Evolutionary conservation across 2,329 filamentous ascomycete genomes (phyloP).

Genomic region (Hypocreales sp.): DNA sequence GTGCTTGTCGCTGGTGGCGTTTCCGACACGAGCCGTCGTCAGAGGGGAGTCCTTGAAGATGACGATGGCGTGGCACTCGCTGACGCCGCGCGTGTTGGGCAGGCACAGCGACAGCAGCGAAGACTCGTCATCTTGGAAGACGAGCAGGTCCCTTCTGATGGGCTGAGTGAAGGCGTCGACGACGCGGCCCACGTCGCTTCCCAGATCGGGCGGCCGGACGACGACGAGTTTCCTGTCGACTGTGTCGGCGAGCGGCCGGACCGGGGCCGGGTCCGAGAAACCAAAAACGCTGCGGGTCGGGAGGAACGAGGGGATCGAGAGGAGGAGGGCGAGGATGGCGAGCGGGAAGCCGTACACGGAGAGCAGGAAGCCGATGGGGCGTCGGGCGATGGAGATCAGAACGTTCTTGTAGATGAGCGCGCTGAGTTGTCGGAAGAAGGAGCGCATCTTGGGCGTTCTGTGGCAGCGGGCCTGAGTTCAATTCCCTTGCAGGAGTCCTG

Average conservation of each 20-base stretch:
- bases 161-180: constrained; percentile 9
- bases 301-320: constrained; percentile 12
- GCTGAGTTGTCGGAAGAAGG: neutral
- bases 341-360: constrained; percentile 12
- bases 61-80: constrained; percentile 13
- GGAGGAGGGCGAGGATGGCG: constrained; percentile 12
- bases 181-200: constrained; percentile 9
- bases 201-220: constrained; percentile 8
- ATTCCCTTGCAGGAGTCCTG: too few relatives aligned
- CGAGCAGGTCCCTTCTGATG: constrained; percentile 5
- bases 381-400: constrained; percentile 8
- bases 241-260: constrained; percentile 7
- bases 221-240: constrained; percentile 11
- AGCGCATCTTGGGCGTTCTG: neutral
- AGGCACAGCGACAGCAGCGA: constrained; percentile 8
- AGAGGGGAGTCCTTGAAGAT: constrained; percentile 14
- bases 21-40: constrained; percentile 4
- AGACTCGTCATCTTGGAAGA: constrained; percentile 6
- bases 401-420: constrained; percentile 8
- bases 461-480: too few relatives aligned
- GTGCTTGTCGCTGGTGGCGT: constrained; percentile 4
- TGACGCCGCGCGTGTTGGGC: constrained; percentile 11
- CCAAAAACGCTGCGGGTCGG: constrained; percentile 4
- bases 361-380: constrained; percentile 10
- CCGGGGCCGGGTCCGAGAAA: constrained; percentile 6